These are phyloP conservation scores for Solanum gracilifrons DNA, from an alignment of 257 asterid genomes.

Conservation along the genomic window DNA sequence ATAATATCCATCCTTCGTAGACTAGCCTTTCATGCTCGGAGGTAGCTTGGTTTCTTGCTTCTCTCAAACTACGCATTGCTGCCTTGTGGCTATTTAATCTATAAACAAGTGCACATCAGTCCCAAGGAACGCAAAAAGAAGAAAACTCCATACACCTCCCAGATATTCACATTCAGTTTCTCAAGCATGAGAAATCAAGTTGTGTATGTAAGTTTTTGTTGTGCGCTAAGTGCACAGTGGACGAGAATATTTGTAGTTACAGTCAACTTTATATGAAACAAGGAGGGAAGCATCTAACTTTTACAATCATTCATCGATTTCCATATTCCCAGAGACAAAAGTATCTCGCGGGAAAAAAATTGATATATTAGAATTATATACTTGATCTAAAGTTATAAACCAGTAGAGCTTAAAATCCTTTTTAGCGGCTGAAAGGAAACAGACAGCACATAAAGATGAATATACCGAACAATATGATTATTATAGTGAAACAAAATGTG, in stretches of 20 bases:
- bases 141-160: background rate
- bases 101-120: background rate
- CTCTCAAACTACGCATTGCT: conserved; percentile 90
- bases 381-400: background rate
- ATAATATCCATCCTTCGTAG: conserved; percentile 94
- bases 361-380: background rate
- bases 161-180: background rate
- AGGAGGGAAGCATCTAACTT: background rate
- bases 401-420: background rate
- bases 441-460: background rate
- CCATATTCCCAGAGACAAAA: background rate
- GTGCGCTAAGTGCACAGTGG: background rate
- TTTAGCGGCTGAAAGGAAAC: background rate
- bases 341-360: background rate
- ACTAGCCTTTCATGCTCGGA: conserved; percentile 79
- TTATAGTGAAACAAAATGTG: background rate
- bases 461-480: background rate
- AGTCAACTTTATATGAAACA: background rate
- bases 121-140: background rate
- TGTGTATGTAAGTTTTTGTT: background rate
- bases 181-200: background rate
- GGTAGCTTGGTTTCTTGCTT: conserved; percentile 77
- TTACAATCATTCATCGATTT: background rate
- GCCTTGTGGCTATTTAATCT: conserved; percentile 95
- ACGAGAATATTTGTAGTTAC: background rate